These are phyloP conservation scores for Tolypocladium nubicola DNA, from an alignment of 2,329 filamentous ascomycete genomes.

Conservation along the genomic window DNA sequence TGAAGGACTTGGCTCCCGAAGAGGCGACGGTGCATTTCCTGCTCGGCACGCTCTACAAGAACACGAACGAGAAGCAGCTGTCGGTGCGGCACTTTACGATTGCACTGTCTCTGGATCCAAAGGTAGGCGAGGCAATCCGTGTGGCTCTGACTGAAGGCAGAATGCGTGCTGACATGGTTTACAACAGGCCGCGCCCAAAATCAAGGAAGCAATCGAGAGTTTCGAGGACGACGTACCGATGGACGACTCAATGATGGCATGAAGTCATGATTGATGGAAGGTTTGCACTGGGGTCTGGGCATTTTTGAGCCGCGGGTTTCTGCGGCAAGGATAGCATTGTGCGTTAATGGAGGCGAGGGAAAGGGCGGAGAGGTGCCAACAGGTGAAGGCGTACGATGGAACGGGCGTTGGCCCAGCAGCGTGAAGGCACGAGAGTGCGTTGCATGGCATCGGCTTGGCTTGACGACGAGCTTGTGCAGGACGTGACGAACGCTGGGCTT, in stretches of 20 bases:
- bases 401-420: not conserved
- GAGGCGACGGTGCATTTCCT: conserved; percentile 95
- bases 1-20: conserved; percentile 86
- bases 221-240: conserved; percentile 72
- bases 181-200: conserved; percentile 71
- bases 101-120: conserved; percentile 89
- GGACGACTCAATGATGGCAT: conserved; percentile 54
- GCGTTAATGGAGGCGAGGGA: conserved; percentile 5
- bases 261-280: conserved; percentile 21
- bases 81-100: conserved; percentile 94
- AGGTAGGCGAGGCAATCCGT: conserved; percentile 45
- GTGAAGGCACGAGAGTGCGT: conserved; percentile 14
- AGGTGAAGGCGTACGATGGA: not conserved
- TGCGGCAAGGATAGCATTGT: not conserved
- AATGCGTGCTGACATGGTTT: not conserved
- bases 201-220: conserved; percentile 93
- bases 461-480: not conserved
- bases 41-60: conserved; percentile 73
- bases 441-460: conserved; percentile 23
- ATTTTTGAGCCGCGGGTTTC: not conserved
- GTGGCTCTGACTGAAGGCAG: not conserved
- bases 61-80: conserved; percentile 58
- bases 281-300: not conserved
- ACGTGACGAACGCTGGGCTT: not conserved
- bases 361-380: not conserved